A percentile compares a stretch with the other conserved stretches of the same genome.
Conservation (phyloP, 179 eudicot species). For the Gypsophila paniculata region DNA sequence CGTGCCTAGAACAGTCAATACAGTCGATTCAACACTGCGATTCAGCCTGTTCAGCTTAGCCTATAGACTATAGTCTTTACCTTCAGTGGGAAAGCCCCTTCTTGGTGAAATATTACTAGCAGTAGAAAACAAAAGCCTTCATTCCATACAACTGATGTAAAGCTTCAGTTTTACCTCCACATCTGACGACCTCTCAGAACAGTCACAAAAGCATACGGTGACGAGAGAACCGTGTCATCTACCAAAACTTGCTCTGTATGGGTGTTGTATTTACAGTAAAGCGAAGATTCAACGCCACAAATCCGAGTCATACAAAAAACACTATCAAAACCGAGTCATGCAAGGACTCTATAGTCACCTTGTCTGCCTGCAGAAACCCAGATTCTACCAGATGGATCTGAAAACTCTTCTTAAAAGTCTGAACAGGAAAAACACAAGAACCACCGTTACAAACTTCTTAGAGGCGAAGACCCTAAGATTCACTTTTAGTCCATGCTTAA, state of each 20-base stretch:
- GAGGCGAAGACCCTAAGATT: slow-evolving; percentile 80
- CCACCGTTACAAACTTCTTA: slow-evolving; percentile 60
- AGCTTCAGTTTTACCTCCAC: slow-evolving; percentile 11
- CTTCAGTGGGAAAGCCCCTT: not conserved
- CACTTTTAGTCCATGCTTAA: slow-evolving; percentile 61
- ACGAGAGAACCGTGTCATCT: slow-evolving; percentile 7
- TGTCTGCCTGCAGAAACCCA: not conserved
- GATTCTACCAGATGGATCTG: slow-evolving; percentile 28
- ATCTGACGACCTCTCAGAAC: not conserved
- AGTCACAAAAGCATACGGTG: not conserved
- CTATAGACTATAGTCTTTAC: not conserved
- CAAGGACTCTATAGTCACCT: slow-evolving; percentile 1
- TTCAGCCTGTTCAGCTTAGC: not conserved
- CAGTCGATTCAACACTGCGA: not conserved
- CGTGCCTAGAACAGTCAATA: not conserved
- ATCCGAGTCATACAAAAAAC: slow-evolving; percentile 21
- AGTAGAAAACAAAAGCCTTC: not conserved
- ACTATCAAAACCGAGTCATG: slow-evolving; percentile 1
- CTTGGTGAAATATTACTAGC: not conserved
- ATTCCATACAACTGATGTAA: not conserved
- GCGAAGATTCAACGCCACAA: slow-evolving; percentile 14
- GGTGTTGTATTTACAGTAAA: slow-evolving; percentile 26
- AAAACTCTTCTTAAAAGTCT: slow-evolving; percentile 45
- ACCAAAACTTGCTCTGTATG: slow-evolving; percentile 14
- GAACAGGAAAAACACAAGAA: slow-evolving; percentile 39